Evolutionary conservation across 2,329 filamentous ascomycete genomes (phyloP), one percentile per base, ranked within the genome.

Genomic region (Monilinia aucupariae): DNA sequence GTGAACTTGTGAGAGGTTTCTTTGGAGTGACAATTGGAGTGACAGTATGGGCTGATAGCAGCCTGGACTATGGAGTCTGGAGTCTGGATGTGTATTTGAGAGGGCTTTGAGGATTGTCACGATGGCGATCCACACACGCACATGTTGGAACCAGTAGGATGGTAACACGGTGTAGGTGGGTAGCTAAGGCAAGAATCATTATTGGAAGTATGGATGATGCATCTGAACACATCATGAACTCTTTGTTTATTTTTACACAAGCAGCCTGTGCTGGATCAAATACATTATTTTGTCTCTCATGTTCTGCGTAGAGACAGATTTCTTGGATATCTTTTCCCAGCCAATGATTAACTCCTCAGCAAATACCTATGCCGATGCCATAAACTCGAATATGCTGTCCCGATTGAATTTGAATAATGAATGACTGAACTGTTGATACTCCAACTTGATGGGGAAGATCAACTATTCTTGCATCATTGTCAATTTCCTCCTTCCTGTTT

Each of bases 171-270:
- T 32, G 25, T n/a, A 37, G 30, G 37, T 45, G 50, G 50, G 32
- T 47, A 32, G 20, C 20, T 47, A 25, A 34, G 22, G 22, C 37
- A 53, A 52, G 58, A 54, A 53, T 50, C 45, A 34, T 50, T 61
- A 25, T 30, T 30, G 27, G 45, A 62, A 59, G 20, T 48, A 54
- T 45, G 59, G 49, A 52, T 51, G 34, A 50, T 41, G 64, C 20
- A 61, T 32, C 32, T 25, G 59, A 47, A 54, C 48, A 61, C 34
- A 37, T 54, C 48, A 37, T 22, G 59, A 61, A 55, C 50, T 47
- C 49, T 25, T 59, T 53, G n/a, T 30, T 39, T 15, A 39, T 17
- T 12, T 15, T 27, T 17, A 45, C 37, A 55, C 15, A 55, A 10
- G 22, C 41, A 43, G 30, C 48, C 30, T 34, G 20, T 54, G 39